Base-by-base conservation (phyloP, 352 stramenopile species). In the Elongisporangium senticosum region DNA sequence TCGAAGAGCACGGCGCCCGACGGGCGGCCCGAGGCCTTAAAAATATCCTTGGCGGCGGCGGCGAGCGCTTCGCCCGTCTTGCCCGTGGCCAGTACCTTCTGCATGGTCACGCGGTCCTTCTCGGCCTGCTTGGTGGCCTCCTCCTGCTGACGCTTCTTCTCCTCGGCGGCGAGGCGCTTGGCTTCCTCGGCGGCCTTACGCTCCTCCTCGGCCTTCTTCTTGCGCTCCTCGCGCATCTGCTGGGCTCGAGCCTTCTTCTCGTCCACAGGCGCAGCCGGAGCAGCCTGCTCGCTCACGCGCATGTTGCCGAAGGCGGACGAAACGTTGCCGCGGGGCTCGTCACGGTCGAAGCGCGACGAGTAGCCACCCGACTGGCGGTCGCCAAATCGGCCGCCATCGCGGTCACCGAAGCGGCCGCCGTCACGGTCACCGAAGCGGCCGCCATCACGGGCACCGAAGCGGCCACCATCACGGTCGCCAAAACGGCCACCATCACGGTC, bases 131-230 rank as follows among this genome's bases (percentile, higher is more conserved):
- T 64, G 15, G 69, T 67, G 0, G 69, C 71, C 28, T 61, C 73
- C 40, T 88, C 80, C 10, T 86, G 74, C 7, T 62, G 64, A 48
- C 67, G 56, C 66, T 86, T 83, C 65, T 86, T 83, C 65, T 78
- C 66, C 62, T 90, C 77, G 0, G 64, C 72, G 17, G 76, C 83
- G 40, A 72, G 59, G 50, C 71, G 73, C 72, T 90, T 90, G 58
- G 72, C 74, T 53, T 88, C 83, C 22, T 89, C 83, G 4, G 71
- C 72, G 5, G 71, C 80, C 33, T 78, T 52, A 37, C 77, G 75
- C 62, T 93, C 82, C 65, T 93, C 77, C 63, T 90, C 80, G 1
- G 78, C 80, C 69, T 89, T 93, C 64, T 89, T 86, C 78, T 88
- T 89, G 72, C 80, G 80, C 65, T 90, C 78, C 56, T 90, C 81